Percentiles rank a stretch among this genome's conserved stretches.
phyloP scores from a whole-genome alignment of 768 basidiomycete genomes.

The Kwoniella dendrophila region DNA sequence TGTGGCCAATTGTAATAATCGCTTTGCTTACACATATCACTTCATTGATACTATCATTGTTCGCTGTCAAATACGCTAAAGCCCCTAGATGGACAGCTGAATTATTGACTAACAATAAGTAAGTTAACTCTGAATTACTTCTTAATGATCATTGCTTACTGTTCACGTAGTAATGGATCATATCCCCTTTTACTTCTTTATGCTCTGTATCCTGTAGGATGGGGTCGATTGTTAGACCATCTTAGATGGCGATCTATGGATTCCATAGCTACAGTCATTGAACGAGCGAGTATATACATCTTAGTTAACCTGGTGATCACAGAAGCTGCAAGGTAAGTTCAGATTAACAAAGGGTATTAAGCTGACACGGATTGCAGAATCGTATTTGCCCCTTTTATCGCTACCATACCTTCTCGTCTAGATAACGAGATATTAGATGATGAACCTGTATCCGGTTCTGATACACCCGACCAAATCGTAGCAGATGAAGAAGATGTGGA shows the following conservation, averaged over 20 bases:
- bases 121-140: neutral
- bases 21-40: constrained; percentile 40
- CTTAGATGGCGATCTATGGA: constrained; percentile 50
- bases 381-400: constrained; percentile 19
- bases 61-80: constrained; percentile 24
- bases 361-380: neutral
- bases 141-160: neutral
- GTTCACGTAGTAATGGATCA: constrained; percentile 37
- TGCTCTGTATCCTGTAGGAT: constrained; percentile 29
- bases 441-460: constrained; percentile 1
- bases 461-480: neutral
- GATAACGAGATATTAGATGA: neutral
- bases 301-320: constrained; percentile 46
- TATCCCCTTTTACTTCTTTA: constrained; percentile 45
- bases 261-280: constrained; percentile 21
- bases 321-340: constrained; percentile 42
- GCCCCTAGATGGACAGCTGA: constrained; percentile 45
- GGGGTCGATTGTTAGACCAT: constrained; percentile 35
- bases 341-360: neutral
- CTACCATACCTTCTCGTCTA: neutral
- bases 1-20: constrained; percentile 49
- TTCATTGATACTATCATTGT: constrained; percentile 34
- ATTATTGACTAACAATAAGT: constrained; percentile 48
- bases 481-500: constrained; percentile 33
- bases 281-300: constrained; percentile 41